A percentile compares a stretch with the other conserved stretches of the same genome.
Conservation (phyloP, 176 grass and related monocot species). For the Cocos nucifera region DNA sequence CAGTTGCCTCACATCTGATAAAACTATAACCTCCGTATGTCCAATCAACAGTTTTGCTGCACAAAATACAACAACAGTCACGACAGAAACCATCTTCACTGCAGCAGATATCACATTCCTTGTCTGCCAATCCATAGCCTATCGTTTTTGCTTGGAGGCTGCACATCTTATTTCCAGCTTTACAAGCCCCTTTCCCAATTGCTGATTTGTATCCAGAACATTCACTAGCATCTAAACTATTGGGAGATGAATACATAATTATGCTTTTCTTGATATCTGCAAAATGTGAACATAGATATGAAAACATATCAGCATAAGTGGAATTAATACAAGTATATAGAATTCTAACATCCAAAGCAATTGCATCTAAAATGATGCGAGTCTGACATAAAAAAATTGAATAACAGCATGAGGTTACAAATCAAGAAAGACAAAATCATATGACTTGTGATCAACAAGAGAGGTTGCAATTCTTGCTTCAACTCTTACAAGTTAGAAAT, state of each 20-base stretch:
- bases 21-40: constrained; percentile 48
- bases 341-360: no score
- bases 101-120: constrained; percentile 74
- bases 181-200: constrained; percentile 38
- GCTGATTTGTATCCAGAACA: constrained; percentile 21
- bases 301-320: background rate
- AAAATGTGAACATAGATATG: constrained; percentile 18
- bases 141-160: constrained; percentile 38
- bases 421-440: no score
- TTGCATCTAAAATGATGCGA: no score
- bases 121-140: constrained; percentile 30
- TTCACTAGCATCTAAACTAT: background rate
- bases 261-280: constrained; percentile 24
- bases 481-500: no score
- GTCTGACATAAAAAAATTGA: no score
- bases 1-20: constrained; percentile 61
- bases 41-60: constrained; percentile 47
- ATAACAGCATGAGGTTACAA: no score
- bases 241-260: background rate
- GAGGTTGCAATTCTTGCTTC: no score
- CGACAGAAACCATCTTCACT: constrained; percentile 56
- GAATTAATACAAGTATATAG: no score
- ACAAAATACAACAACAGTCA: constrained; percentile 89
- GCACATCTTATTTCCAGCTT: constrained; percentile 65
- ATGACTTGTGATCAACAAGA: no score